Percentiles rank a stretch among this genome's conserved stretches.
These are phyloP conservation scores for Penicillium sumatraense DNA, from an alignment of 2,329 filamentous ascomycete genomes.

Conservation along the genomic window DNA sequence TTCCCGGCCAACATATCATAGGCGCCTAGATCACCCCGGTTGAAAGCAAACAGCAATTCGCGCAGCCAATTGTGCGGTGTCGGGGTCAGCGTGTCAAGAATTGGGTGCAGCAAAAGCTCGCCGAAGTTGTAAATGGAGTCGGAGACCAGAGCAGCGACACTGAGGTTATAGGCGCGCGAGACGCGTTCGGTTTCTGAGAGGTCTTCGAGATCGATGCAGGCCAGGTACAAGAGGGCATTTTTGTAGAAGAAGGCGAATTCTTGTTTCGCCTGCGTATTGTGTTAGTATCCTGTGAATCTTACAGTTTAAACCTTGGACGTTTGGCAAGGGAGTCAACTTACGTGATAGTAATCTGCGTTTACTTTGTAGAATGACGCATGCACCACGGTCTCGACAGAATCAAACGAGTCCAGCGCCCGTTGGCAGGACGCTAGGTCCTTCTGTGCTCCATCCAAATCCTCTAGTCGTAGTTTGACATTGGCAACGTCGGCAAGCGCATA, in stretches of 20 bases:
- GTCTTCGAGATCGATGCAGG: constrained; percentile 83
- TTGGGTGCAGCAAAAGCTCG: constrained; percentile 95
- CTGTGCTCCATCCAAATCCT: constrained; percentile 79
- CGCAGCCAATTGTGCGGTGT: constrained; percentile 84
- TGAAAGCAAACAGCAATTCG: constrained; percentile 96
- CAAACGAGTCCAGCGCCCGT: constrained; percentile 85
- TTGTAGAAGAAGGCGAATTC: constrained; percentile 98
- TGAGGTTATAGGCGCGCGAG: constrained; percentile 86
- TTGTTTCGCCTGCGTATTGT: constrained; percentile 65
- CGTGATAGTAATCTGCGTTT: constrained; percentile 93
- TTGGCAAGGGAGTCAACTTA: constrained; percentile 27
- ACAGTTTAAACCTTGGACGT: background rate
- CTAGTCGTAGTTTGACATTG: constrained; percentile 79
- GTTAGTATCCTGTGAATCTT: constrained; percentile 5
- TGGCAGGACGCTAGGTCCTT: constrained; percentile 87
- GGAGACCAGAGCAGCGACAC: constrained; percentile 88
- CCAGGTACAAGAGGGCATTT: constrained; percentile 95
- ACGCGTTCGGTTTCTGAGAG: constrained; percentile 76
- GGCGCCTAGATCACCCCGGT: constrained; percentile 86
- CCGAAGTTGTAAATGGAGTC: constrained; percentile 99
- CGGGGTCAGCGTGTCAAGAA: constrained; percentile 80
- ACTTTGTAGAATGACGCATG: constrained; percentile 96
- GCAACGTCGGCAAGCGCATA: constrained; percentile 92
- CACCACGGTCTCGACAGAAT: constrained; percentile 92
- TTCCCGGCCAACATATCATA: constrained; percentile 84